Evolutionary conservation across 2,329 filamentous ascomycete genomes (phyloP), one percentile per base, ranked within the genome.

Genomic region (Fusarium sp.): DNA sequence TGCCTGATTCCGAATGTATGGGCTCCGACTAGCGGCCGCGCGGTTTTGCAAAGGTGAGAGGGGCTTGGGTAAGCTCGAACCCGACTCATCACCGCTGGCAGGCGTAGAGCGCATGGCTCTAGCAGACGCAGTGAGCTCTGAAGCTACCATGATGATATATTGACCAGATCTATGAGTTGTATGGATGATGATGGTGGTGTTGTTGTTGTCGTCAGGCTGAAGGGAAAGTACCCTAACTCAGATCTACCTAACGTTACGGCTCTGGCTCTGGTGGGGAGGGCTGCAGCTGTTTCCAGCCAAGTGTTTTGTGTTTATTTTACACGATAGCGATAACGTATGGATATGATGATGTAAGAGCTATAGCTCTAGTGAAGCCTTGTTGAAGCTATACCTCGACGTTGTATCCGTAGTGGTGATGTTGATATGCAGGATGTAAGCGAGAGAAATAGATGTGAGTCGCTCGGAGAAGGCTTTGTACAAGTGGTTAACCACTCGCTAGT

Each of bases 1-100:
- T 78, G 90, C 88, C 77, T 97, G 93, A 48, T 86, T 89, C 58
- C 90, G 89, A 42, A 95, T 88, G 69, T 85, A 89, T 1, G 85
- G 84, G 67, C 85, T 89, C 64, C 76, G 76, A 71, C 80, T 81
- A 43, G 75, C 68, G 15, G 69, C 73, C 33, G 79, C 79, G 35
- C 78, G 77, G 66, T 83, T 83, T 48, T 69, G 75, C 49, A 82
- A 61, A 31, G 75, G 46, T 67, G 67, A 12, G 66, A 69, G 71
- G 38, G 73, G 73, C 26, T 62, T 64, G 41, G 73, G 60, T 42
- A 59, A 41, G 44, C 67, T 50, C 52, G 58, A 53, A 38, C 66
- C 44, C 52, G 58, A 52, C 52, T 74, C 61, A 57, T 66, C 68
- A 43, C 68, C 54, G 23, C 70, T 73, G n/a, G 69, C 56, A 16